These are phyloP conservation scores for Eucalyptus regnans DNA, from an alignment of 345 rosid genomes.

Conservation along the genomic window DNA sequence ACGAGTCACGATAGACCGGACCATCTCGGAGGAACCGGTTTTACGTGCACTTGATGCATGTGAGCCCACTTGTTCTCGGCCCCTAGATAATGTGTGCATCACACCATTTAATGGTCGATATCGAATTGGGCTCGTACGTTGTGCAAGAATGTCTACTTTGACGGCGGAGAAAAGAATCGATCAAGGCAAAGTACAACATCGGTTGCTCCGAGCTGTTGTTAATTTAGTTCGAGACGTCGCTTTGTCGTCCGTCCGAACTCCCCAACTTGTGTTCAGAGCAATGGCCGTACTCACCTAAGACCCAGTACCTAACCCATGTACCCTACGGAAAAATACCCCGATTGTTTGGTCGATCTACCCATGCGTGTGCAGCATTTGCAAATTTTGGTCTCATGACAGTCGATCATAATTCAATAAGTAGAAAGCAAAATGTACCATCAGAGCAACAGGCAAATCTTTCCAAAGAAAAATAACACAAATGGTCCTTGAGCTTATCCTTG, in stretches of 20 bases:
- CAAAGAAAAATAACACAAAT: background rate
- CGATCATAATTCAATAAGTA: background rate
- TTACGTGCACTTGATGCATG: background rate
- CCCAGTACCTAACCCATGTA: background rate
- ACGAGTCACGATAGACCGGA: background rate
- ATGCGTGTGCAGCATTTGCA: background rate
- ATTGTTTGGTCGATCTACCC: background rate
- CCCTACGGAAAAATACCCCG: too few relatives aligned
- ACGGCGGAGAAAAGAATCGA: background rate
- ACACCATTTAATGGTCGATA: background rate
- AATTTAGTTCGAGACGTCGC: background rate
- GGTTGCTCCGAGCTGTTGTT: background rate
- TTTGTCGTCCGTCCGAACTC: background rate
- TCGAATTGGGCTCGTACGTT: background rate
- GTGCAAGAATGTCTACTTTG: background rate
- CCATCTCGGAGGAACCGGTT: background rate
- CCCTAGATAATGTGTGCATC: background rate
- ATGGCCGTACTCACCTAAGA: too few relatives aligned
- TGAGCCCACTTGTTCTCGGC: background rate
- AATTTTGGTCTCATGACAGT: background rate
- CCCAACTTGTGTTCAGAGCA: background rate
- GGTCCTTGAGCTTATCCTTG: background rate
- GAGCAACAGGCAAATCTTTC: background rate
- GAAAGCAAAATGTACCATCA: background rate
- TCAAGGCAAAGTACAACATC: background rate